Conservation (phyloP, 495 filamentous ascomycete genomes). For the Astrocystis sublimbata region DNA sequence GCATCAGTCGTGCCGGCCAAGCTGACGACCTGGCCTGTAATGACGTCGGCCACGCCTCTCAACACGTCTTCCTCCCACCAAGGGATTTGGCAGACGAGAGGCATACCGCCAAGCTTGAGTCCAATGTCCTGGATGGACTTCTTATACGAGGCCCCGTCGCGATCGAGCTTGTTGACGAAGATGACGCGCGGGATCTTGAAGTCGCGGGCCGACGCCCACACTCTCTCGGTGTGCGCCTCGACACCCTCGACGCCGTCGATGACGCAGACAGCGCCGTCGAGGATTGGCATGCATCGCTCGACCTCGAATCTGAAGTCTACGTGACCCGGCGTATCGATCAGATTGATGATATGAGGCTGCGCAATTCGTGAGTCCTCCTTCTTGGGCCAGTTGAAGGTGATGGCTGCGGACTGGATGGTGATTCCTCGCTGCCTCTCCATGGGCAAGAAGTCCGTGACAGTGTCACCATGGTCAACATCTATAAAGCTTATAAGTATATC, state of each 20-base stretch:
- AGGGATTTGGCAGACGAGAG: constrained; percentile 90
- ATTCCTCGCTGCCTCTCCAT: constrained; percentile 92
- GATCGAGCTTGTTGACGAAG: constrained; percentile 95
- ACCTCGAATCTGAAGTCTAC: constrained; percentile 99
- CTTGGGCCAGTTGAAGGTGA: constrained; percentile 83
- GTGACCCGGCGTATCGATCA: constrained; percentile 97
- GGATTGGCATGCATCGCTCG: constrained; percentile 83
- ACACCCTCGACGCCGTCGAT: constrained; percentile 96
- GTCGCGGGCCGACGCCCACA: constrained; percentile 86
- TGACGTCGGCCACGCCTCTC: constrained; percentile 78
- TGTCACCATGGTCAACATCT: constrained; percentile 97
- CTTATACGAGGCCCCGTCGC: constrained; percentile 88
- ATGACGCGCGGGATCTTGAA: constrained; percentile 85
- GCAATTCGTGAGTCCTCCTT: constrained; percentile 37
- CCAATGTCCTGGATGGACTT: constrained; percentile 84
- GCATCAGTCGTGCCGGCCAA: constrained; percentile 32
- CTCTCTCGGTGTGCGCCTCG: constrained; percentile 96
- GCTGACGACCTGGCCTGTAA: constrained; percentile 51
- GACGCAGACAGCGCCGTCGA: constrained; percentile 95
- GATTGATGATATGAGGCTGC: constrained; percentile 66
- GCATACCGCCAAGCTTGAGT: constrained; percentile 75
- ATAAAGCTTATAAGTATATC: constrained; percentile 21
- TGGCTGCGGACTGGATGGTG: constrained; percentile 96
- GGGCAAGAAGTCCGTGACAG: constrained; percentile 95
- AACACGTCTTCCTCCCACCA: constrained; percentile 84